Conservation (phyloP, 139 green algal species). For the Trebouxia sp. region DNA sequence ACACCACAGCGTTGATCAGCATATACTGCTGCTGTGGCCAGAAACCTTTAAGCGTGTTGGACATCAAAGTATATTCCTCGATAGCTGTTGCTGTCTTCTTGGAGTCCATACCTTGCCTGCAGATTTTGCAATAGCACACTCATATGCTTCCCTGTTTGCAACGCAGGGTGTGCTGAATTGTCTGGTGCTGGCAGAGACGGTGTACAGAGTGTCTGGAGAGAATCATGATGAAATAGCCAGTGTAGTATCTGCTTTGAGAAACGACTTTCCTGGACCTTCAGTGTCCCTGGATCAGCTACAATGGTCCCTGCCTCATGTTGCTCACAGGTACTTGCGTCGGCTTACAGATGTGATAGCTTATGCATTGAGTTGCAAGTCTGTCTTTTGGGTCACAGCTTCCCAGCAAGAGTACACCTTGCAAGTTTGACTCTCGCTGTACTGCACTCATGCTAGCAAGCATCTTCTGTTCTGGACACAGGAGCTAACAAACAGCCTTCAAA, state of each 20-base stretch:
- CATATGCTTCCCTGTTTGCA: background rate
- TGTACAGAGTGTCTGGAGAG: background rate
- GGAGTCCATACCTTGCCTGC: too few species aligned
- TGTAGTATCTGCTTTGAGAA: background rate
- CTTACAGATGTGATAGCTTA: too few species aligned
- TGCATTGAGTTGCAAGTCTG: too few species aligned
- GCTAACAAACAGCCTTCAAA: background rate
- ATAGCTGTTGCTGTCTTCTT: too few species aligned
- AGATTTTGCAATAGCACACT: background rate
- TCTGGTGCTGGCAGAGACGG: background rate
- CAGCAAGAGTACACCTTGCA: background rate
- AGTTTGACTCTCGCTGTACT: background rate
- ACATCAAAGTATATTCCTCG: too few species aligned
- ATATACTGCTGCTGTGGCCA: too few species aligned
- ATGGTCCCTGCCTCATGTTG: constrained; percentile 20
- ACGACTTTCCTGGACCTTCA: background rate
- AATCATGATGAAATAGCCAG: background rate
- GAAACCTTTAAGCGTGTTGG: too few species aligned
- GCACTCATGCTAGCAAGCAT: background rate
- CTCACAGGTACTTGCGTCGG: background rate
- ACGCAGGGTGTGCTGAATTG: constrained; percentile 22
- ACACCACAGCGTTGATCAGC: too few species aligned
- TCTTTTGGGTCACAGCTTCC: background rate
- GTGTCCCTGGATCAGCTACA: background rate
- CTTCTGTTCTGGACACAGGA: too few species aligned